Base-by-base conservation (phyloP, 2,329 filamentous ascomycete genomes). In the Pseudocercospora musae region DNA sequence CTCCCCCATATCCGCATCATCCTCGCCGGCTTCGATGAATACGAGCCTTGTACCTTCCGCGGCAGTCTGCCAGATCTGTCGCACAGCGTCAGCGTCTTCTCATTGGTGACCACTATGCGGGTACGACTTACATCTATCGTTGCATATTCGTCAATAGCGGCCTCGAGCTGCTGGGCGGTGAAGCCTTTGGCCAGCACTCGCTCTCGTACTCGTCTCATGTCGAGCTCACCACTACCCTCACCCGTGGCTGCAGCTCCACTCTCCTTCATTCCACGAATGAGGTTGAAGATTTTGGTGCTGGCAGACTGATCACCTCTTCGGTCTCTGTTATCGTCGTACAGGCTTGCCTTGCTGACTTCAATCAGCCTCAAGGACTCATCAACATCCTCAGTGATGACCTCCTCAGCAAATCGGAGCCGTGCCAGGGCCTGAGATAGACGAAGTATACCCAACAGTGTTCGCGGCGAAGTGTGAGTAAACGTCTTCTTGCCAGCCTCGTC, bases 121-220 rank as follows among this genome's bases (percentile, higher is more conserved):
- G n/a, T 18, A 54, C 40, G 59, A 89, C 93, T 91, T 82, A 98
- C 95, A 81, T 96, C 90, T 64, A 96, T 80, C 68, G 85, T 82
- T 2, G 91, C 88, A 78, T 99, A 98, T 80, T 96, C 94, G 66
- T 96, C 89, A 74, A 99, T 83, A 20, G 93, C 89, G 69, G 85
- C 85, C 72, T 90, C 84, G 80, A 96, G 92, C 77, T 99, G 93
- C 77, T 98, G 92, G 68, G 92, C 89, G 0, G 94, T 99, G 77
- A 97, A 99, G 2, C 95, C 95, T 84, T 96, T 97, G 58, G 93
- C 95, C 71, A 98, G 84, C 29, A 99, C 92, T 68, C 95, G 82
- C 78, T 97, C 93, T 75, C 93, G 87, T 63, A 99, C 91, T 78
- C 92, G 90, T 69, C 90, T 86, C 81, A 99, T 85, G 77, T 89